phyloP scores from a whole-genome alignment of 441 rosid species.

The Cnidoscolus chayamansa region DNA sequence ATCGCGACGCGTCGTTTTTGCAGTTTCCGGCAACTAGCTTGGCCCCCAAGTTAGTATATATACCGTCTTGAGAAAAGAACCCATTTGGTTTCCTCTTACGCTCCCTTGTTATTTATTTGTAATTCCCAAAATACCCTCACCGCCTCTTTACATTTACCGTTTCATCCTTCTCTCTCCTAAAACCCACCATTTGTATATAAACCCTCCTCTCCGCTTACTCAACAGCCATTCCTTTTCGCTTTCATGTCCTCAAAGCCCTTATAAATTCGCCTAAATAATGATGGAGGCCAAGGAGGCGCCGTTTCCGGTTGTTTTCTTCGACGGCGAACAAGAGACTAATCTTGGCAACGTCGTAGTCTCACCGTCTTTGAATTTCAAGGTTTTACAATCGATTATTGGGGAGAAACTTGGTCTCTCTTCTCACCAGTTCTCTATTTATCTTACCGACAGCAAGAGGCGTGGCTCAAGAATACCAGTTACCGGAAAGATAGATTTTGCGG shows the following conservation, averaged over 20 bases:
- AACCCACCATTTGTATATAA: conserved; percentile 26
- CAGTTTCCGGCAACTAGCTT: conserved; percentile 16
- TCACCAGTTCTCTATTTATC: conserved; percentile 38
- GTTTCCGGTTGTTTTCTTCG: conserved; percentile 42
- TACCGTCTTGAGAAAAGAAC: background rate
- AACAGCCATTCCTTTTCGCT: background rate
- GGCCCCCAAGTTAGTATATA: background rate
- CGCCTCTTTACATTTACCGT: conserved; percentile 20
- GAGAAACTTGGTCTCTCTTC: conserved; percentile 43
- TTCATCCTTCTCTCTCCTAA: conserved; percentile 6
- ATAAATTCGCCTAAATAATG: background rate
- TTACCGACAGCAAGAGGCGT: conserved; percentile 22
- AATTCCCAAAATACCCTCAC: conserved; percentile 35
- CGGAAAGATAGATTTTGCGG: conserved; percentile 35
- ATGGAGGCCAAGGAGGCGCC: conserved; percentile 10
- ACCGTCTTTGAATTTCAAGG: conserved; percentile 33
- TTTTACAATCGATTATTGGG: conserved; percentile 32
- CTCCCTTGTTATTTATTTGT: background rate
- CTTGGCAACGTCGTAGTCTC: conserved; percentile 35
- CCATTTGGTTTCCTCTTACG: background rate
- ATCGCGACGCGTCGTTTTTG: conserved; percentile 33
- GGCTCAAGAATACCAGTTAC: conserved; percentile 33
- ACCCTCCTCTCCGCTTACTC: background rate
- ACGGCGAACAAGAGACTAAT: conserved; percentile 43
- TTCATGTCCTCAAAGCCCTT: background rate